Evolutionary conservation across 2,329 filamentous ascomycete genomes (phyloP), one percentile per base, ranked within the genome.

Genomic region (Colletotrichum eleusines): DNA sequence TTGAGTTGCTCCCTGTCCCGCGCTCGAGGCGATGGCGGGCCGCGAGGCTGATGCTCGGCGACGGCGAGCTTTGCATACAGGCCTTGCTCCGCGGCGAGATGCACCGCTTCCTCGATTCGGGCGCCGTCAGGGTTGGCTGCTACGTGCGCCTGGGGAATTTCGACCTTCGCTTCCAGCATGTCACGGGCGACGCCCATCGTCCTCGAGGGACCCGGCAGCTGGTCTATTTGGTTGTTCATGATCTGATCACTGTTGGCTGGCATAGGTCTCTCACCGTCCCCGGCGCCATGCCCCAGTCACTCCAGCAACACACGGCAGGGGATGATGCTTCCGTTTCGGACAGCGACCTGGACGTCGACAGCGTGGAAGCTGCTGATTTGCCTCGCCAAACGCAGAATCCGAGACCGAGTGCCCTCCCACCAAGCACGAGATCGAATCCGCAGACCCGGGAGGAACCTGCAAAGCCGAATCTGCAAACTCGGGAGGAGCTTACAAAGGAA

Each of bases 51-150:
- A 64, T 88, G 0, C 81, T 89, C 0, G 84, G 86, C 46, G 87
- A 89, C 72, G 86, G 87, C 1, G 80, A 84, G 74, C 76, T 88
- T 4, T 88, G 85, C 73, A 81, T 89, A n/a, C 87, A 89, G 75
- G 86, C 85, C 0, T 76, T 89, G 9, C 76, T 88, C 51, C 76
- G 78, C 8, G 77, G 81, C 1, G 81, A 81, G 57, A 80, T 86
- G 77, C 86, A 88, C 61, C 80, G 81, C 5, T 81, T 86, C n/a
- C 79, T 87, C 11, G 81, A 86, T 50, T 76, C 75, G 1, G 82
- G 81, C 2, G 80, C 83, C n/a, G 74, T 89, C 44, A 78, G 77
- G 5, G 78, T 84, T 14, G 87, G 87, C 1, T 83, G 82, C 51
- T 87, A 87, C 73, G 81, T 89, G 28, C 81, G 80, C 46, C 74